A percentile compares a stretch with the other conserved stretches of the same genome.
Conservation (phyloP, 2,329 filamentous ascomycete species). For the Cytospora chrysosperma region DNA sequence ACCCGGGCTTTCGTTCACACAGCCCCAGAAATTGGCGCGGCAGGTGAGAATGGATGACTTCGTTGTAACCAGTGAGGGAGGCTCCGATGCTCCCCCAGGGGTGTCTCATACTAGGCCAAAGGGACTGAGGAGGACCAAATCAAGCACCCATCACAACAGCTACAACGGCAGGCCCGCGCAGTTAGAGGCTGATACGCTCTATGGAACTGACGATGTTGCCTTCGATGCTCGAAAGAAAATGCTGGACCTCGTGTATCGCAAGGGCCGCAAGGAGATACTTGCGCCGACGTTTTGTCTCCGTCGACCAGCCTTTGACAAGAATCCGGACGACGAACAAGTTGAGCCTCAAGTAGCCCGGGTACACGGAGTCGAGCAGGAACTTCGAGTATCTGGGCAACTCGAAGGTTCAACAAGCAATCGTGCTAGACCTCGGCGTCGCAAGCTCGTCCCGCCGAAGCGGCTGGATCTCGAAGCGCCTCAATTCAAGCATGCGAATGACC, state of each 20-base stretch:
- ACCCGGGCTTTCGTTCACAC: constrained; percentile 27
- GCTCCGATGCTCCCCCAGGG: not conserved
- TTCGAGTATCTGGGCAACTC: not conserved
- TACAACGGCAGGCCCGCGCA: constrained; percentile 48
- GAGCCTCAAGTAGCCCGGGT: constrained; percentile 24
- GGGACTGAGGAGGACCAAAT: not conserved
- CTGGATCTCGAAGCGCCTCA: constrained; percentile 53
- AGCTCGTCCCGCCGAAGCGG: constrained; percentile 42
- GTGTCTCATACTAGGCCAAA: not conserved
- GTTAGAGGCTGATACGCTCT: constrained; percentile 48
- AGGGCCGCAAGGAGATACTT: constrained; percentile 32
- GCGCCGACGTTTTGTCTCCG: constrained; percentile 20
- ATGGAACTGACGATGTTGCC: constrained; percentile 35
- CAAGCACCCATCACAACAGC: not conserved
- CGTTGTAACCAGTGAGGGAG: constrained; percentile 27
- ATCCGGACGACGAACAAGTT: not conserved
- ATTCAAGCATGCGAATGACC: constrained; percentile 54
- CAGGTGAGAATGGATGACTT: constrained; percentile 35
- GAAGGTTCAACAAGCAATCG: constrained; percentile 21
- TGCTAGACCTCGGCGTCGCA: constrained; percentile 40
- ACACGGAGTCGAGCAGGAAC: not conserved
- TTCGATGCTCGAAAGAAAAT: constrained; percentile 54
- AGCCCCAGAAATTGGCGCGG: constrained; percentile 30
- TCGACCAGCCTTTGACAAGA: not conserved
- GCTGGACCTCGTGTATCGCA: constrained; percentile 55